Evolutionary conservation across 345 rosid genomes (phyloP), one percentile per base, ranked within the genome.

Genomic region (Schrenkiella parvula): DNA sequence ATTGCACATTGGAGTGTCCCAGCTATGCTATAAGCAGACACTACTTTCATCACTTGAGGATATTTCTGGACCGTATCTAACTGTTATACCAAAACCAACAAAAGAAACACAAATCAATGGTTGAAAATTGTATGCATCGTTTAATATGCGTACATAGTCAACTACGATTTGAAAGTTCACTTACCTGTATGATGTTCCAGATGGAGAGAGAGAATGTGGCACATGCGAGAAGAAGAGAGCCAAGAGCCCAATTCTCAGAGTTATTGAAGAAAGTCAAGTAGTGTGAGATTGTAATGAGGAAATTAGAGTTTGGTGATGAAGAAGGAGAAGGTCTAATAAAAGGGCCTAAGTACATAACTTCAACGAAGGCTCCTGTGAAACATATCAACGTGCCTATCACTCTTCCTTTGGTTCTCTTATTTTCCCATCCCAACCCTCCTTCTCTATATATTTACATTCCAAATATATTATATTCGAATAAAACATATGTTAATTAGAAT

Each of bases 41-140:
- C 91, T 67, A 87, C 83, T 78, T 88, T 88, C 88, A 87, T 87
- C 82, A 80, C 91, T 53, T 86, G 87, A 17, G 95, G 92, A 74
- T 84, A 83, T 18, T 75, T 87, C 68, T 78, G 82, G 44, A 82
- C 75, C 10, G 95, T 84, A 46, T 81, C 88, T 70, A 77, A n/a
- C 95, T 89, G 82, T 67, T 43, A 34, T 11, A 46, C 29, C 17
- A 0, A 53, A 66, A 15, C 34, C 51, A 0, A 7, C 6, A 67
- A 57, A 50, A 23, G 6, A 1, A 10, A 11, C 2, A 13, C 4
- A 51, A 34, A 1, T 25, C 14, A 47, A 15, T 28, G 17, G 38
- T 29, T 1, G 2, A 12, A 72, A 22, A 56, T 21, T 72, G 17
- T 15, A 47, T 14, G 21, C 12, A 50, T 32, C 32, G 50, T 60